phyloP scores from a whole-genome alignment of 306 rosid genomes.

The Ammopiptanthus mongolicus region DNA sequence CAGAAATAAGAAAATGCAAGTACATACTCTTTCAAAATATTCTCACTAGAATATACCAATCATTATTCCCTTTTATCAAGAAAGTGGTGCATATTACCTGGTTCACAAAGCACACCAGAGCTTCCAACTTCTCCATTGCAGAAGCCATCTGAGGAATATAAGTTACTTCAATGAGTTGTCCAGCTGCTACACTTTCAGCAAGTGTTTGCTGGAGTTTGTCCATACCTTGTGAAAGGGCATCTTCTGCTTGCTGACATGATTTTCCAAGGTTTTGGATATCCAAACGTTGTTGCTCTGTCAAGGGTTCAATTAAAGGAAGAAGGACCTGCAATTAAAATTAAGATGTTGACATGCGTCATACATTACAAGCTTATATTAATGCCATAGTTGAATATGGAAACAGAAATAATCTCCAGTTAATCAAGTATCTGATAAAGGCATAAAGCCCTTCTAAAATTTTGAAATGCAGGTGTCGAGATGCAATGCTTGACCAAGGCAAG shows the following conservation, averaged over 20 bases:
- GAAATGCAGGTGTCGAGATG: not conserved
- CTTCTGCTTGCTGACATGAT: slow-evolving; percentile 96
- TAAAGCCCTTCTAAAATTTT: not conserved
- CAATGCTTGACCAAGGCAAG: not conserved
- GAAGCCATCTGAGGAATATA: slow-evolving; percentile 51
- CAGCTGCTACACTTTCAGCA: slow-evolving; percentile 64
- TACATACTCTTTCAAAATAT: no score
- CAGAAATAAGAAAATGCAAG: no score
- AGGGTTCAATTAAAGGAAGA: slow-evolving; percentile 59
- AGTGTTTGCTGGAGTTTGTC: slow-evolving; percentile 75
- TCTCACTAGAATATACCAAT: no score
- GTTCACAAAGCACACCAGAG: slow-evolving; percentile 61
- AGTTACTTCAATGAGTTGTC: slow-evolving; percentile 58
- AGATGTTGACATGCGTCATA: not conserved
- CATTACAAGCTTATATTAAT: not conserved
- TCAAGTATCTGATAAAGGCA: not conserved
- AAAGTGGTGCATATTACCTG: slow-evolving; percentile 49
- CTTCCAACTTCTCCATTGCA: slow-evolving; percentile 83
- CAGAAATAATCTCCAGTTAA: not conserved
- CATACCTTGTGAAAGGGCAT: slow-evolving; percentile 93
- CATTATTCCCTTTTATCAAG: no score
- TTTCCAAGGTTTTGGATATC: slow-evolving; percentile 64
- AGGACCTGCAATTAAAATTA: slow-evolving; percentile 60
- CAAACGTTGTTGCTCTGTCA: slow-evolving; percentile 59
- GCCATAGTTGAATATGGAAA: not conserved